Evolutionary conservation across 768 basidiomycete genomes (phyloP).

Genomic region (Strobilomyces dryophilus): DNA sequence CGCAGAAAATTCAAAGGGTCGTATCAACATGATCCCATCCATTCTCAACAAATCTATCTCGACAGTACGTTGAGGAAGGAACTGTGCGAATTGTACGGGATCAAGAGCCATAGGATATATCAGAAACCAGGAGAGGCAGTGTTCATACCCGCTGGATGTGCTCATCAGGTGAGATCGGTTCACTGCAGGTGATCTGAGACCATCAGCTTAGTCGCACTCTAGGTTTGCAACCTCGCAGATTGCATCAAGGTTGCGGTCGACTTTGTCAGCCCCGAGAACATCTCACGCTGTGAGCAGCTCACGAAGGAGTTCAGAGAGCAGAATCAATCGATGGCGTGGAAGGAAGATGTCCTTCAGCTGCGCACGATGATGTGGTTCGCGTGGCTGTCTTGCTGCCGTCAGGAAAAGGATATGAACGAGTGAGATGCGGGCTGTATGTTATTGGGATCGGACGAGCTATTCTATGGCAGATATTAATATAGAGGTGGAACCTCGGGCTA

Average conservation of each 20-base stretch:
- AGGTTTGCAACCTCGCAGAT: slow-evolving; percentile 93
- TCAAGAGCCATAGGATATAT: slow-evolving; percentile 79
- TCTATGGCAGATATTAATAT: slow-evolving; percentile 27
- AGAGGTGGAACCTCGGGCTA: slow-evolving; percentile 24
- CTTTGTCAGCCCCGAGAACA: slow-evolving; percentile 93
- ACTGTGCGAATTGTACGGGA: slow-evolving; percentile 62
- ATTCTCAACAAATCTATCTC: slow-evolving; percentile 85
- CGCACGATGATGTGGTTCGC: slow-evolving; percentile 94
- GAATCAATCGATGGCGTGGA: slow-evolving; percentile 86
- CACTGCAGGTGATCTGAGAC: background rate
- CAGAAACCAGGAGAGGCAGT: slow-evolving; percentile 91
- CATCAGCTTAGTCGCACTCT: slow-evolving; percentile 6
- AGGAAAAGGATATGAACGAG: slow-evolving; percentile 40
- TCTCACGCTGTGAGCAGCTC: slow-evolving; percentile 77
- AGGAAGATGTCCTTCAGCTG: slow-evolving; percentile 89
- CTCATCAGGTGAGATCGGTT: slow-evolving; percentile 65
- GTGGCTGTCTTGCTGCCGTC: slow-evolving; percentile 67
- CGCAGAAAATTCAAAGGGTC: slow-evolving; percentile 55
- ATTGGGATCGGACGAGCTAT: slow-evolving; percentile 19
- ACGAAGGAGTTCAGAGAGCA: slow-evolving; percentile 88
- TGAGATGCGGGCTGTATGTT: slow-evolving; percentile 20
- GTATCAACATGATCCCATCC: slow-evolving; percentile 78
- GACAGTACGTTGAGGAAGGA: slow-evolving; percentile 64
- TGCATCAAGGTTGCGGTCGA: slow-evolving; percentile 95
- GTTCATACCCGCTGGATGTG: slow-evolving; percentile 93